A percentile compares a stretch with the other conserved stretches of the same genome.
Conservation (phyloP, 2,329 filamentous ascomycete genomes). For the Ophiostoma ulmi region DNA sequence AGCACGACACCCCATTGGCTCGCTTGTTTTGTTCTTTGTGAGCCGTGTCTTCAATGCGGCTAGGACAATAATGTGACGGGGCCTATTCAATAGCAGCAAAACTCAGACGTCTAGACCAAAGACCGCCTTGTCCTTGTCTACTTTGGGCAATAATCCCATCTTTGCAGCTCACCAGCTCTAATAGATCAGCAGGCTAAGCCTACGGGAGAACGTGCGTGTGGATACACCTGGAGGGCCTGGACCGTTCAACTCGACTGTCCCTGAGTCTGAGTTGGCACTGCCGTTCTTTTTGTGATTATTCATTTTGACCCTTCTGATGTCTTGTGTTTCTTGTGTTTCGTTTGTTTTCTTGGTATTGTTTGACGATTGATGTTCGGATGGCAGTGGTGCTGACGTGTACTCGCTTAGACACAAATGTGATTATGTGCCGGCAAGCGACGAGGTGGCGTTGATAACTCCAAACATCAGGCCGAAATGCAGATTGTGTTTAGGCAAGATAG, state of each 20-base stretch:
- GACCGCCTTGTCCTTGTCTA: neutral
- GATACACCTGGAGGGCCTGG: constrained; percentile 8
- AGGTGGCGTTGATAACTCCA: neutral
- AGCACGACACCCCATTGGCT: constrained; percentile 18
- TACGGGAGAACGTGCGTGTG: constrained; percentile 14
- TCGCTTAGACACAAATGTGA: neutral
- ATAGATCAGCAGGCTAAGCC: constrained; percentile 3
- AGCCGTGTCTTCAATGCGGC: constrained; percentile 1
- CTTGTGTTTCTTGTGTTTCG: constrained; percentile 2
- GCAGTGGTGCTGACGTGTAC: neutral
- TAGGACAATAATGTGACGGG: constrained; percentile 16
- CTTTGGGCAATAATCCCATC: neutral
- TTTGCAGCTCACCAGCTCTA: neutral
- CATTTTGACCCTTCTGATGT: neutral
- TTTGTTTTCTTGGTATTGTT: constrained; percentile 4
- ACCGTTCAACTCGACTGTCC: neutral
- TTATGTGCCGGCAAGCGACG: neutral
- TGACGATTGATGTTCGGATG: neutral
- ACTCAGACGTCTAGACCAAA: neutral
- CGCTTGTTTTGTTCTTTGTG: neutral
- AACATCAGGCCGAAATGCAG: constrained; percentile 4
- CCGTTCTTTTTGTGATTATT: neutral
- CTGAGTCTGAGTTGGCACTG: neutral
- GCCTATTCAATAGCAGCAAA: constrained; percentile 5
- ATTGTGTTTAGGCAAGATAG: neutral